Base-by-base conservation (phyloP, 768 basidiomycete species). In the Tricholoma flavovirens region DNA sequence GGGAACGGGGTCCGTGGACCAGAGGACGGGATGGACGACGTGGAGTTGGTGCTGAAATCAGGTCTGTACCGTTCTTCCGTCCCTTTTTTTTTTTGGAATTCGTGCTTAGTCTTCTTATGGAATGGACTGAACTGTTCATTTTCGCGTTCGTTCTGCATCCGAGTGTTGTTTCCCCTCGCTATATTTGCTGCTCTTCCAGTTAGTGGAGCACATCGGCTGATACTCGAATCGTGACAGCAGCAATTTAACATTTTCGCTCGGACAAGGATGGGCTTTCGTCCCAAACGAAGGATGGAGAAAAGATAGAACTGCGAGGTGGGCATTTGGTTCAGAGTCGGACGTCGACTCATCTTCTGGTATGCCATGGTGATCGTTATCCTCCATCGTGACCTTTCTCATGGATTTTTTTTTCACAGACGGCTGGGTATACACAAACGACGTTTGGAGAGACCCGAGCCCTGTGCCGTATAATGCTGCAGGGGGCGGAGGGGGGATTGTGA, bases 341-440 rank as follows among this genome's bases (percentile, higher is more conserved):
- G 67, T 67, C 6, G 72, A 73, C 67, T 59, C 61, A 30, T 67
- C 67, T 66, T 30, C 49, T 21, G 32, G 61, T 63, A n/a, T 5
- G 21, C 11, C 26, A 24, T n/a, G 4, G 2, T 48, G 6, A 17
- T 54, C 19, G 35, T 53, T 5, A 29, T 12, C 46, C 40, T 22
- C 2, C 30, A 40, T 10, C 29, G 19, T 57, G 29, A 17, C 42
- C 35, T 26, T 48, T 10, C 35, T 24, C 11, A 26, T 35, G 15
- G 43, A 49, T 11, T 56, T 58, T 49, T 8, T 46, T 0, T 55
- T n/a, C n/a, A 22, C 51, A 85, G 88, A 83, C 62, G 90, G 88
- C 3, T 93, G 91, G 89, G 81, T 88, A 12, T 92, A 92, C 63
- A 86, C 86, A 7, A 87, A 89, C 59, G 89, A 90, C 56, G 72